Conservation (phyloP, 164 flowering plant genomes). For the Vitis labrusca region DNA sequence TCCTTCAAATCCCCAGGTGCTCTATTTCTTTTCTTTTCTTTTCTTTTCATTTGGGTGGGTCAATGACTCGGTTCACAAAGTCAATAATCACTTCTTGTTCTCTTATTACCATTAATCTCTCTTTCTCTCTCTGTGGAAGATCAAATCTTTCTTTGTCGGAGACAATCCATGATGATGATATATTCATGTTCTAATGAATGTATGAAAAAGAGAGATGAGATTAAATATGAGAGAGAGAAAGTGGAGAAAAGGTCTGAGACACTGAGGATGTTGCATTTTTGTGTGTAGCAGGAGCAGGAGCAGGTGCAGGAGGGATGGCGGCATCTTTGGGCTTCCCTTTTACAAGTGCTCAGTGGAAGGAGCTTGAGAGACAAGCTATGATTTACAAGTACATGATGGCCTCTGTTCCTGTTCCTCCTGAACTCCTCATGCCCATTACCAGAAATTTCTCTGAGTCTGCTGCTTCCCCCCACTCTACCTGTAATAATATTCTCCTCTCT, state of each 20-base stretch:
- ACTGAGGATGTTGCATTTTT: neutral
- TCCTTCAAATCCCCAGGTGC: conserved; percentile 20
- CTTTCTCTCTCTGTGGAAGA: neutral
- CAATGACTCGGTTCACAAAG: too few relatives aligned
- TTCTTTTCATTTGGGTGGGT: neutral
- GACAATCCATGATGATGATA: too few relatives aligned
- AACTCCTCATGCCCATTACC: conserved; percentile 36
- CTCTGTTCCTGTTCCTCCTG: conserved; percentile 52
- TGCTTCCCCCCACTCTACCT: conserved; percentile 11
- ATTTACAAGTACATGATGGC: conserved; percentile 61
- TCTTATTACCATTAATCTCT: neutral
- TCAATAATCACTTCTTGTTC: neutral
- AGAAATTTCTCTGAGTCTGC: conserved; percentile 1
- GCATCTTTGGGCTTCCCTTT: conserved; percentile 35
- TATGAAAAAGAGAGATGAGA: neutral
- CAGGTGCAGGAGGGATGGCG: conserved; percentile 22
- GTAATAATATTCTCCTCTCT: conserved; percentile 7
- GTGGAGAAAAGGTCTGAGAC: too few relatives aligned
- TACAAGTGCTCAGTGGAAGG: conserved; percentile 49
- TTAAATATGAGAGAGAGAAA: neutral
- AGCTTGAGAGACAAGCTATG: conserved; percentile 56
- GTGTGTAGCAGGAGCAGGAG: conserved; percentile 1
- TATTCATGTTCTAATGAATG: too few relatives aligned
- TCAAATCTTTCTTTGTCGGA: too few relatives aligned
- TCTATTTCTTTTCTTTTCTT: neutral